Evolutionary conservation across 352 stramenopile species (phyloP).

Genomic region (Phytophthora vignae): DNA sequence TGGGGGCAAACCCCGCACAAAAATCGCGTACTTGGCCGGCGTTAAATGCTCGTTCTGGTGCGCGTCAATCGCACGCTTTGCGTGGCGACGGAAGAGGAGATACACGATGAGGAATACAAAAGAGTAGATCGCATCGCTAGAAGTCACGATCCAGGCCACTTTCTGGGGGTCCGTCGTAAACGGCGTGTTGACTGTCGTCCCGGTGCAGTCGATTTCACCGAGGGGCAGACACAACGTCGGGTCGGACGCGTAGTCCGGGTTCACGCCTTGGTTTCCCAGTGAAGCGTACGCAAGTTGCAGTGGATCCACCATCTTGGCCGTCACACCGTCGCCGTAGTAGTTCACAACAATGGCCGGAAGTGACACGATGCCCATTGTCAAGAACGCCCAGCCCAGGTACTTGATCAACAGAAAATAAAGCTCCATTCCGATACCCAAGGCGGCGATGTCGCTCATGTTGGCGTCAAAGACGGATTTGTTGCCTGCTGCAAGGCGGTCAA

Average conservation of each 20-base stretch:
- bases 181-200: slow-evolving; percentile 70
- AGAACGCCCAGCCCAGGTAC: slow-evolving; percentile 69
- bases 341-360: slow-evolving; percentile 74
- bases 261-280: slow-evolving; percentile 82
- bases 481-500: slow-evolving; percentile 66
- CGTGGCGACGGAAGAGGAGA: slow-evolving; percentile 56
- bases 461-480: slow-evolving; percentile 73
- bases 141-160: slow-evolving; percentile 81
- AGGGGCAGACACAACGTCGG: slow-evolving; percentile 51
- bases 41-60: slow-evolving; percentile 84
- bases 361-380: slow-evolving; percentile 75
- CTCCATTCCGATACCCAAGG: slow-evolving; percentile 83
- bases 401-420: slow-evolving; percentile 90
- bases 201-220: slow-evolving; percentile 77
- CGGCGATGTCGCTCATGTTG: slow-evolving; percentile 77
- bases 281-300: slow-evolving; percentile 77
- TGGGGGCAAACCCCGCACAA: slow-evolving; percentile 68
- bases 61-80: slow-evolving; percentile 58
- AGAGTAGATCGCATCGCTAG: slow-evolving; percentile 69
- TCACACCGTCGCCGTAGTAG: slow-evolving; percentile 72
- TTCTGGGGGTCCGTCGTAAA: slow-evolving; percentile 65
- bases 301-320: slow-evolving; percentile 70
- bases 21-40: slow-evolving; percentile 84
- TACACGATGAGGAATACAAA: slow-evolving; percentile 75
- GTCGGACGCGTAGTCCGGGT: slow-evolving; percentile 58